Conservation (phyloP, 2,329 filamentous ascomycete genomes). For the Aspergillus pseudoglaucus region DNA sequence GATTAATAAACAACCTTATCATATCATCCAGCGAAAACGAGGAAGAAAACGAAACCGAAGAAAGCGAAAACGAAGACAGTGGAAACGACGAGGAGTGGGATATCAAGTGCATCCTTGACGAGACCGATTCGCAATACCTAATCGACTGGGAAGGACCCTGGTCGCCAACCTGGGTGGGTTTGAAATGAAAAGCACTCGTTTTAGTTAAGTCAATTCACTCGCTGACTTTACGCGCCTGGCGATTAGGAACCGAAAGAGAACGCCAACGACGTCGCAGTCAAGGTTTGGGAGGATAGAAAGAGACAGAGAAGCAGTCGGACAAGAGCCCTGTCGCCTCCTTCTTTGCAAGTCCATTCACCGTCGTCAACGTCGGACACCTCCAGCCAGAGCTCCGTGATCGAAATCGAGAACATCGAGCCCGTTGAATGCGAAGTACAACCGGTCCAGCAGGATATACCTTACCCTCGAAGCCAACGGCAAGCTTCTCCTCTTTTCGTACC, state of each 20-base stretch:
- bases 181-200: not conserved
- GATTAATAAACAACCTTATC: slow-evolving; percentile 4
- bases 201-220: too few species aligned
- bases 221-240: slow-evolving; percentile 4
- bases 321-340: slow-evolving; percentile 3
- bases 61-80: not conserved
- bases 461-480: not conserved
- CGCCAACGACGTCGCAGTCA: slow-evolving; percentile 25
- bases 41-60: slow-evolving; percentile 3
- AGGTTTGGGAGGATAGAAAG: slow-evolving; percentile 24
- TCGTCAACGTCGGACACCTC: not conserved
- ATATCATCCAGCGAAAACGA: slow-evolving; percentile 9
- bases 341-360: not conserved
- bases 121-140: slow-evolving; percentile 28
- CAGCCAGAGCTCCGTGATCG: not conserved
- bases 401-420: slow-evolving; percentile 1
- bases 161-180: slow-evolving; percentile 34
- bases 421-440: not conserved
- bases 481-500: slow-evolving; percentile 16
- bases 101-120: slow-evolving; percentile 32
- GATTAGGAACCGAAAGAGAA: slow-evolving; percentile 30
- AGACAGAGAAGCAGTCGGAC: slow-evolving; percentile 4
- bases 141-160: slow-evolving; percentile 35
- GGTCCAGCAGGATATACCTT: not conserved
- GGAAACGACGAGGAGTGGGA: slow-evolving; percentile 23